phyloP scores from a whole-genome alignment of 169 alveolate species.

The Plasmodium blacklocki region DNA sequence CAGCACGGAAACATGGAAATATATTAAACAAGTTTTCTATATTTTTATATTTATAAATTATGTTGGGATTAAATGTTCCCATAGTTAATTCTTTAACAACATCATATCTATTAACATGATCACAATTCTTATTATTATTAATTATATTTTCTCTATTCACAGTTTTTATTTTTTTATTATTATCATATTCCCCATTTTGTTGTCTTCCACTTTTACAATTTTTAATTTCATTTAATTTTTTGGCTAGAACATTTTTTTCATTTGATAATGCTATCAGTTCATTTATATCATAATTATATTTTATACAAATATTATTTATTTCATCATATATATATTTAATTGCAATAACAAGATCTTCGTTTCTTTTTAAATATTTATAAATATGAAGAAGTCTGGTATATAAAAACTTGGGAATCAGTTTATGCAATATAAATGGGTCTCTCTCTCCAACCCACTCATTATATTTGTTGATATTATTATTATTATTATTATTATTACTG shows the following conservation, averaged over 20 bases:
- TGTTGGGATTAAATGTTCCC: slow-evolving; percentile 33
- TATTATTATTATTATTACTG: neutral
- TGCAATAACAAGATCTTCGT: slow-evolving; percentile 35
- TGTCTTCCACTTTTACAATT: neutral
- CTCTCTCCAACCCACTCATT: neutral
- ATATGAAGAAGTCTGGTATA: slow-evolving; percentile 35
- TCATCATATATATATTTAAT: slow-evolving; percentile 60
- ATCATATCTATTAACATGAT: neutral
- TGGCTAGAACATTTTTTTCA: slow-evolving; percentile 3
- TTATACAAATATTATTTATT: slow-evolving; percentile 24
- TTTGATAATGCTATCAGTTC: slow-evolving; percentile 7
- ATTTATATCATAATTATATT: slow-evolving; percentile 47
- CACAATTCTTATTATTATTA: neutral
- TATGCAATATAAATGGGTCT: slow-evolving; percentile 37
- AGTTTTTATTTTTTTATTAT: neutral
- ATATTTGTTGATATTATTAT: neutral
- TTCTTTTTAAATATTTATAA: slow-evolving; percentile 28
- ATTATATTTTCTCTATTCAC: no score
- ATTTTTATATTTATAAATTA: slow-evolving; percentile 20
- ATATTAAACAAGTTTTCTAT: slow-evolving; percentile 41
- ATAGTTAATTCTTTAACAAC: slow-evolving; percentile 29
- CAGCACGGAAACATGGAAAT: slow-evolving; percentile 46
- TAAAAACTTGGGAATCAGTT: slow-evolving; percentile 44
- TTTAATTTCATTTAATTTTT: slow-evolving; percentile 1
- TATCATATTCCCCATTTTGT: neutral